A percentile compares a stretch with the other conserved stretches of the same genome.
These are phyloP conservation scores for Trichothecium roseum DNA, from an alignment of 2,329 filamentous ascomycete species.

Conservation along the genomic window DNA sequence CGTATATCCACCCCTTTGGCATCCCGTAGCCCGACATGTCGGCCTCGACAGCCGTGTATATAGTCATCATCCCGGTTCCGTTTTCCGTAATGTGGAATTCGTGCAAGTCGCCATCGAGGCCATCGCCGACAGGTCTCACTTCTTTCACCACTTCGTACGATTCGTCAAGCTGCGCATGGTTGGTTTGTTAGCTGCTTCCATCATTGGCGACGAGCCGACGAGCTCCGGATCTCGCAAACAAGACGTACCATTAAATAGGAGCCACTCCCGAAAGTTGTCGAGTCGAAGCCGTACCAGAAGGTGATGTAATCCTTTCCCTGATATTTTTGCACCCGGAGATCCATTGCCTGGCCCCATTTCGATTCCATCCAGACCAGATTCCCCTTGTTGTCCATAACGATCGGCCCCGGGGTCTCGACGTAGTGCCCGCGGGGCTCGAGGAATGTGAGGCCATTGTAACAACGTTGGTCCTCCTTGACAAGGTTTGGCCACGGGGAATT, in stretches of 20 bases:
- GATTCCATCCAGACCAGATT: conserved; percentile 29
- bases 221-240: too few species aligned
- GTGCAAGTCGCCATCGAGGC: conserved; percentile 18
- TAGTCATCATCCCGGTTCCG: conserved; percentile 27
- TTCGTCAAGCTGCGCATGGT: conserved; percentile 15
- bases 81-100: conserved; percentile 28
- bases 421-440: conserved; percentile 12
- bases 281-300: conserved; percentile 20
- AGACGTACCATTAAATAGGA: too few species aligned
- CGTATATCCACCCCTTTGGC: conserved; percentile 17
- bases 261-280: too few species aligned
- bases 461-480: conserved; percentile 17
- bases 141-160: conserved; percentile 17
- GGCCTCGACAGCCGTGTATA: conserved; percentile 19
- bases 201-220: too few species aligned
- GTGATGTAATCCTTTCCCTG: conserved; percentile 21
- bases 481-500: conserved; percentile 18
- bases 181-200: too few species aligned
- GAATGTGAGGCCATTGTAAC: conserved; percentile 15
- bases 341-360: conserved; percentile 13
- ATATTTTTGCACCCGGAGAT: conserved; percentile 17
- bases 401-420: conserved; percentile 30
- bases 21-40: conserved; percentile 13
- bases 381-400: conserved; percentile 31
- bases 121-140: conserved; percentile 11